Percentiles rank a stretch among this genome's conserved stretches.
Evolutionary conservation across 164 flowering plant species (phyloP).

Genomic region (Berberis vulgaris): DNA sequence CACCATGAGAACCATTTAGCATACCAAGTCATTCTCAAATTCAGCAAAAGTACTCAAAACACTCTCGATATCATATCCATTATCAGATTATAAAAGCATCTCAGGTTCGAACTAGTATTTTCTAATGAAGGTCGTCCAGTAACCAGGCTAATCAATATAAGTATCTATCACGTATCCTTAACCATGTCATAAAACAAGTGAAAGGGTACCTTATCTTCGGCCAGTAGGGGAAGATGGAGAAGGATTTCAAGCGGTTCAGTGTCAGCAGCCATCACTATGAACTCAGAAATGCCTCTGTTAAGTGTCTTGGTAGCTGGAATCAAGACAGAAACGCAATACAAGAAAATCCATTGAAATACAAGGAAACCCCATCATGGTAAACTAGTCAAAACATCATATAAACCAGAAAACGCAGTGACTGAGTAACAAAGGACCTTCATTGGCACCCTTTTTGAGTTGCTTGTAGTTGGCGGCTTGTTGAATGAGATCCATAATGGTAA

Average conservation of each 20-base stretch:
- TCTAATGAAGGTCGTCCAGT: too few relatives aligned
- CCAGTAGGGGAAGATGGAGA: slow-evolving; percentile 70
- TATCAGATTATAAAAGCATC: too few relatives aligned
- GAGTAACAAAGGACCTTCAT: slow-evolving; percentile 18
- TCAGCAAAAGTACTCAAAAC: background rate
- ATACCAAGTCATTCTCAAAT: background rate
- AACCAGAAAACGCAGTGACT: background rate
- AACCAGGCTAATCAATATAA: too few relatives aligned
- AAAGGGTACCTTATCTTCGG: slow-evolving; percentile 64
- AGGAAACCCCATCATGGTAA: background rate
- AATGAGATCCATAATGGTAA: background rate
- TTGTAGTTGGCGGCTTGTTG: too few relatives aligned
- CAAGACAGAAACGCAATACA: background rate
- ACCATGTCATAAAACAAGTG: background rate
- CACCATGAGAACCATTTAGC: too few relatives aligned
- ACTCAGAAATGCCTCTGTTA: slow-evolving; percentile 9
- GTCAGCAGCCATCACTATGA: slow-evolving; percentile 61
- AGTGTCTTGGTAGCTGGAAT: slow-evolving; percentile 47
- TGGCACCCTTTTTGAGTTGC: slow-evolving; percentile 18
- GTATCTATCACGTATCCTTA: background rate
- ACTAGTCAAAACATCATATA: background rate
- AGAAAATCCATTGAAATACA: background rate
- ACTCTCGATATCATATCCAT: background rate
- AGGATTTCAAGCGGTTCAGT: slow-evolving; percentile 29
- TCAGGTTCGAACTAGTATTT: too few relatives aligned